phyloP scores from a whole-genome alignment of 305 asterid genomes.

The Withania somnifera region DNA sequence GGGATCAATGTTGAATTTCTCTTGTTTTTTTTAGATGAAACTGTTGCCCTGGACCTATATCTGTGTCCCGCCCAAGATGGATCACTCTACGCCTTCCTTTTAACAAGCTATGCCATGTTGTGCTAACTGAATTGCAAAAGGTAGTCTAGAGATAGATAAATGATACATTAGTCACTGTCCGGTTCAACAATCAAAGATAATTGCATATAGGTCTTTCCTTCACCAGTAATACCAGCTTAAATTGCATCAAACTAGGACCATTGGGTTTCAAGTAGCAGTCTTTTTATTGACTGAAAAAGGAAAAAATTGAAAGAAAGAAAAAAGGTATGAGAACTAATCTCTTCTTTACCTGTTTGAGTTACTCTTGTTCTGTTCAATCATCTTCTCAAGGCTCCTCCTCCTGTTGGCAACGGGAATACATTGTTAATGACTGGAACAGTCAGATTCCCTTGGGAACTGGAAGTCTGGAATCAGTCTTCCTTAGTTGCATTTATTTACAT shows the following conservation, averaged over 20 bases:
- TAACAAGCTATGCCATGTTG: not conserved
- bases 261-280: not conserved
- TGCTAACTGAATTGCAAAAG: not conserved
- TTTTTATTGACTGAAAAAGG: not conserved
- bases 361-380: not conserved
- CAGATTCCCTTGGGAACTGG: not conserved
- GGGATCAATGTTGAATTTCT: not conserved
- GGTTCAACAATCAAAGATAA: not conserved
- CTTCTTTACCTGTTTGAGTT: not conserved
- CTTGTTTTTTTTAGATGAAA: not conserved
- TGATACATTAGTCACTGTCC: not conserved
- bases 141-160: not conserved
- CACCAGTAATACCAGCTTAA: not conserved
- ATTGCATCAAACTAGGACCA: not conserved
- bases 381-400: not conserved
- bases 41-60: not conserved
- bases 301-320: not conserved
- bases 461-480: not conserved
- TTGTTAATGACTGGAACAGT: not conserved
- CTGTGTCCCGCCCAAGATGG: not conserved
- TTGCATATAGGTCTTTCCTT: not conserved
- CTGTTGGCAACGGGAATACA: not conserved
- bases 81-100: not conserved
- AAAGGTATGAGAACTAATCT: not conserved
- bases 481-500: not conserved